Percentiles rank a stretch among this genome's conserved stretches.
These are phyloP conservation scores for Phytophthora podocarpi DNA, from an alignment of 352 stramenopile genomes.

Conservation along the genomic window DNA sequence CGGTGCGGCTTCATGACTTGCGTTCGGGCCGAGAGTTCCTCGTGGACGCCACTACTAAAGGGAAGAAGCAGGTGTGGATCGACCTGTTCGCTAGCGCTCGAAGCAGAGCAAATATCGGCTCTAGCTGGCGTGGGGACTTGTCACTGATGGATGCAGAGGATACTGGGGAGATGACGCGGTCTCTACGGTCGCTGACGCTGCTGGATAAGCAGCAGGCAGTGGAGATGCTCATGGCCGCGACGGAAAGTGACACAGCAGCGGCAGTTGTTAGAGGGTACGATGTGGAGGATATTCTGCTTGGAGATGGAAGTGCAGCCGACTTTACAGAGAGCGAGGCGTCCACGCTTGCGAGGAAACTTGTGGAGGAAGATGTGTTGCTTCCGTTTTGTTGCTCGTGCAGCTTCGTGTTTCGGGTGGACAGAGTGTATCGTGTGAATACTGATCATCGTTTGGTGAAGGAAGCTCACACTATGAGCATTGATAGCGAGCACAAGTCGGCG, in stretches of 20 bases:
- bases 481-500: not conserved
- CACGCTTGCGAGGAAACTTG: conserved; percentile 18
- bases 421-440: conserved; percentile 41
- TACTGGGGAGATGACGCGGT: not conserved
- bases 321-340: conserved; percentile 26
- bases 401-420: conserved; percentile 32
- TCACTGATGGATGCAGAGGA: not conserved
- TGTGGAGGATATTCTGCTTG: conserved; percentile 34
- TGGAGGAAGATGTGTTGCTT: conserved; percentile 35
- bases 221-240: conserved; percentile 36
- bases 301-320: conserved; percentile 20
- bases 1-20: conserved; percentile 52
- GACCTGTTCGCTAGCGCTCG: conserved; percentile 44
- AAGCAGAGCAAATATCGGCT: conserved; percentile 26
- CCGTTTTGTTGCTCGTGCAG: conserved; percentile 42
- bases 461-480: conserved; percentile 16
- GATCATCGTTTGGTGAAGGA: conserved; percentile 24
- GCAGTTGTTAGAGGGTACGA: conserved; percentile 37
- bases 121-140: conserved; percentile 19
- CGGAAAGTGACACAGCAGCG: conserved; percentile 21
- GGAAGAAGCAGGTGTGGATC: conserved; percentile 65
- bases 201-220: conserved; percentile 30
- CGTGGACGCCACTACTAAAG: conserved; percentile 44
- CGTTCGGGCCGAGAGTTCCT: conserved; percentile 49
- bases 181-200: not conserved